Percentiles rank a stretch among this genome's conserved stretches.
These are phyloP conservation scores for Flaveria linearis DNA, from an alignment of 129 eudicot species.

Conservation along the genomic window DNA sequence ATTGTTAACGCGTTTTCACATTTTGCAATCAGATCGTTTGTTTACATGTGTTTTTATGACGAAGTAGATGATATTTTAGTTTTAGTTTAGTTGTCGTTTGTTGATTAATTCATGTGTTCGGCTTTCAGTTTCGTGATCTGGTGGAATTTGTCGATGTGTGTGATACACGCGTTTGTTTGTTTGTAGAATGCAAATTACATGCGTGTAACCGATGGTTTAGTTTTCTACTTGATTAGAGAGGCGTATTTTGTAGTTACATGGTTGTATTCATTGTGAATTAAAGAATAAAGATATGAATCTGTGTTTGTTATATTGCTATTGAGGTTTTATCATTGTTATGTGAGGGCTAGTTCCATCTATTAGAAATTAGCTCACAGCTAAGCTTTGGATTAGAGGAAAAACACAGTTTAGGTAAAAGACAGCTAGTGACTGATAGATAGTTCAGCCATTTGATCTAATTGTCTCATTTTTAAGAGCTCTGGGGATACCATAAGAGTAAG, in stretches of 20 bases:
- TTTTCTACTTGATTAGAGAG: background rate
- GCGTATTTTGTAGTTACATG: background rate
- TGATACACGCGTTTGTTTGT: no score
- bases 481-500: background rate
- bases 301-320: background rate
- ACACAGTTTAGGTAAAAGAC: background rate
- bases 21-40: background rate
- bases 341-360: conserved; percentile 7
- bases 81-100: no score
- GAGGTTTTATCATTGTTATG: conserved; percentile 11
- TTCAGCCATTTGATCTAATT: background rate
- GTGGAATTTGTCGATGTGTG: conserved; percentile 20
- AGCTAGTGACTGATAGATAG: background rate
- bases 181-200: no score
- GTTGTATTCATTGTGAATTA: background rate
- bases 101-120: conserved; percentile 3
- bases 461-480: background rate
- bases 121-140: background rate
- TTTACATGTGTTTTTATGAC: background rate
- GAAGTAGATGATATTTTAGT: background rate
- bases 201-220: background rate
- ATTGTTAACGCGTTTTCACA: background rate
- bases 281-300: background rate
- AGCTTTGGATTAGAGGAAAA: background rate
- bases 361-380: background rate